Evolutionary conservation across 2,329 filamentous ascomycete genomes (phyloP), one percentile per base, ranked within the genome.

Genomic region (Mollisia scopiformis): DNA sequence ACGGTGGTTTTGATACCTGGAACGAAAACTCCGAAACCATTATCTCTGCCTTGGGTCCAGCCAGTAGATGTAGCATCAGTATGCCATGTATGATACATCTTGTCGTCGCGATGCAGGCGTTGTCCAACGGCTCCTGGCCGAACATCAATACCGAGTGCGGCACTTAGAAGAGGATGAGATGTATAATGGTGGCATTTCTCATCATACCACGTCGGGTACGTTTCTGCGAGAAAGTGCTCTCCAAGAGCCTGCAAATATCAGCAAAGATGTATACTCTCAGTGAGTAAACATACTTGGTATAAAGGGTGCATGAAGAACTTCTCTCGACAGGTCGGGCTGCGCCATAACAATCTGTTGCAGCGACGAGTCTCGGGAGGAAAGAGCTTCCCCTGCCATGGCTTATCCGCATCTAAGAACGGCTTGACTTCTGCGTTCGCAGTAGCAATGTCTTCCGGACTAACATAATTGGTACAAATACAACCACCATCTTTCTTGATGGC

Each of bases 331-430:
- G 65, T 50, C 62, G 62, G 25, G 39, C 59, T 58, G 59, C 59
- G 28, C 59, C 60, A 59, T 65, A 72, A 13, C 50, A 68, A 28
- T 58, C 70, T 46, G 58, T 69, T 51, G 58, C 68, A 62, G 3
- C 71, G 62, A 41, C 71, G 62, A 2, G 71, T 73, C 27, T 65
- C 62, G 6, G 60, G 62, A 35, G 62, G 62, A 35, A 65, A 65
- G 7, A 65, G 49, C 46, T 65, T 62, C 1, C 62, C 62, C 59
- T 63, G 52, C 63, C 52, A 61, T 31, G 61, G 61, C 30, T 65
- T 65, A 14, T 63, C 61, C n/a, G 58, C 52, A 46, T 64, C 62
- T 14, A 59, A 51, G 23, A 49, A 64, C 5, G 56, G 62, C 39
- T 64, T 62, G 19, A 62, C 59, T 50, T 62, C 62, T 37, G 59